Evolutionary conservation across 805 yeast genomes (phyloP).

Genomic region (Pichia paraexigua): DNA sequence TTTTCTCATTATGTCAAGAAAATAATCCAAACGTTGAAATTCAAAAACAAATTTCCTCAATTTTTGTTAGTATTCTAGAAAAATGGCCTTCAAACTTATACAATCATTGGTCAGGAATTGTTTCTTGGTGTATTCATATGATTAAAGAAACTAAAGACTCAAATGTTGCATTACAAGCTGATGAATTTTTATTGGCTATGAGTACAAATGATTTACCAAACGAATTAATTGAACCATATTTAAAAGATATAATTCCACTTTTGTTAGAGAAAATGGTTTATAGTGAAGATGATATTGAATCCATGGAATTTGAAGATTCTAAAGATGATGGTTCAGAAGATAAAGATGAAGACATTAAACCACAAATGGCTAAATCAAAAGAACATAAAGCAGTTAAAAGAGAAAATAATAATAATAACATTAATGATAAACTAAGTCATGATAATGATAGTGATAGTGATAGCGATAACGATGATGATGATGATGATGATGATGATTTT

Average conservation of each 20-base stretch:
- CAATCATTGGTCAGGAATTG: slow-evolving; percentile 81
- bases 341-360: slow-evolving; percentile 79
- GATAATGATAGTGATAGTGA: slow-evolving; percentile 10
- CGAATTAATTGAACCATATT: slow-evolving; percentile 48
- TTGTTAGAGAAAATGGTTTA: slow-evolving; percentile 79
- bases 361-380: slow-evolving; percentile 65
- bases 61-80: slow-evolving; percentile 66
- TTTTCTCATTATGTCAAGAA: slow-evolving; percentile 59
- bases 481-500: slow-evolving; percentile 64
- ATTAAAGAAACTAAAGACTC: slow-evolving; percentile 52
- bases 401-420: slow-evolving; percentile 1
- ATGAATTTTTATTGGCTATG: slow-evolving; percentile 78
- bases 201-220: slow-evolving; percentile 55
- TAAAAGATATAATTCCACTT: slow-evolving; percentile 65
- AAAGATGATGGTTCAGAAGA: slow-evolving; percentile 78
- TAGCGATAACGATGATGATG: slow-evolving; percentile 49
- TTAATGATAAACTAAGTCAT: not conserved
- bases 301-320: slow-evolving; percentile 56
- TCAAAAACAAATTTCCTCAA: slow-evolving; percentile 66
- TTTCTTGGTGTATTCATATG: slow-evolving; percentile 74
- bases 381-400: slow-evolving; percentile 28
- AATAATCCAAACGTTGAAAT: slow-evolving; percentile 47
- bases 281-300: slow-evolving; percentile 68
- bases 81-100: slow-evolving; percentile 70
- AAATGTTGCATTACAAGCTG: slow-evolving; percentile 81